Base-by-base conservation (phyloP, 352 stramenopile genomes). In the Phytophthora pluvialis region DNA sequence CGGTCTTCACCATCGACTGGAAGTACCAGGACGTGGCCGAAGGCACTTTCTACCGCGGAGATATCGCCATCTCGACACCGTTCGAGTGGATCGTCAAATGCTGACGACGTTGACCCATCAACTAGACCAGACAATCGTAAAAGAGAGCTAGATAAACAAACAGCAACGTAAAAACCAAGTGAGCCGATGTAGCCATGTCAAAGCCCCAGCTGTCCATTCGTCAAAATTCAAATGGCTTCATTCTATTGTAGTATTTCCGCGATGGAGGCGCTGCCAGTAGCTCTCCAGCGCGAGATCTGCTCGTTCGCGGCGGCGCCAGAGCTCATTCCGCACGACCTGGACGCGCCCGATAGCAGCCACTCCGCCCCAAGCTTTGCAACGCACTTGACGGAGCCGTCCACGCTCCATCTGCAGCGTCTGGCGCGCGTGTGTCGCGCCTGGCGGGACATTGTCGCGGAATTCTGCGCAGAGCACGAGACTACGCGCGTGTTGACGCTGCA, bases 41-140 rank as follows among this genome's bases (percentile, higher is more conserved):
- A n/a, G 65, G 75, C 47, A 83, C 72, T 44, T 83, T 83, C 48
- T 83, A 66, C 47, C 66, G 72, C 3, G 75, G 75, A 44, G 75
- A 83, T 36, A 75, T 83, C 40, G 45, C 49, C 9, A 55, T 39
- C 21, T 65, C 70, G 39, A 64, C 55, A 10, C 59, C 70, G 3
- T 77, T 77, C 50, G 40, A 65, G 42, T 77, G 70, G 64, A 59
- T 77, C 35, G 47, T 73, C 40, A 69, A 64, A 49, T 62, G 35
- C 29, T 69, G 39, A 60, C 55, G 15, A 35, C 4, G 21, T 21
- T 21, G 29, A 25, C 11, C n/a, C 13, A 50, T 11, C 33, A 32
- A 56, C 8, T 11, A 25, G 13, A 44, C 3, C 9, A 32, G 4
- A 8, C 10, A 32, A 33, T n/a, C 13, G 36, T n/a, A 11, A 15